phyloP scores from a whole-genome alignment of 768 basidiomycete species.

The Boletus vinaceobasis region DNA sequence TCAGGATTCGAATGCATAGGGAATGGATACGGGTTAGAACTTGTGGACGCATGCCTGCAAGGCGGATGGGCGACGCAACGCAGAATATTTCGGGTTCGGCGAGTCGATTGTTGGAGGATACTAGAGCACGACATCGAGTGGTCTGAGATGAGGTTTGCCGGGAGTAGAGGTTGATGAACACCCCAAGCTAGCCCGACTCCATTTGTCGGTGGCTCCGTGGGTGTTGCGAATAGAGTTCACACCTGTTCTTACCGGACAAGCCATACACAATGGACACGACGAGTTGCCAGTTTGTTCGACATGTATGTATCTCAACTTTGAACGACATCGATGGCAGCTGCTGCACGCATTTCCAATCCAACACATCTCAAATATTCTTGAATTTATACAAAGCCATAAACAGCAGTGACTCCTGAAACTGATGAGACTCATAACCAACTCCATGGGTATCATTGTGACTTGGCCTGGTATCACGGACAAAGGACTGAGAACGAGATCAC shows the following conservation, averaged over 20 bases:
- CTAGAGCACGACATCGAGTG: conserved; percentile 6
- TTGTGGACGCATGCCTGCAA: conserved; percentile 18
- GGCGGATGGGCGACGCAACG: background rate
- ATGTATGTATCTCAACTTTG: background rate
- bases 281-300: background rate
- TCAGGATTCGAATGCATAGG: conserved; percentile 50
- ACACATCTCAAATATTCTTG: background rate
- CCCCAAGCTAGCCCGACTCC: background rate
- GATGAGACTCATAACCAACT: background rate
- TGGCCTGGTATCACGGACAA: background rate
- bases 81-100: conserved; percentile 6
- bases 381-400: background rate
- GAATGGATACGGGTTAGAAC: conserved; percentile 44
- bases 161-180: background rate
- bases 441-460: background rate
- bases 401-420: background rate
- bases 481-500: background rate
- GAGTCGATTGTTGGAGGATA: conserved; percentile 2
- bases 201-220: background rate
- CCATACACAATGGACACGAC: background rate
- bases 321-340: background rate
- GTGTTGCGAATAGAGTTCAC: background rate
- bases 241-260: background rate
- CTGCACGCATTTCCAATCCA: background rate
- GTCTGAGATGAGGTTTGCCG: background rate